Evolutionary conservation across 352 stramenopile genomes (phyloP).

Genomic region (Phytopythium delawarense): DNA sequence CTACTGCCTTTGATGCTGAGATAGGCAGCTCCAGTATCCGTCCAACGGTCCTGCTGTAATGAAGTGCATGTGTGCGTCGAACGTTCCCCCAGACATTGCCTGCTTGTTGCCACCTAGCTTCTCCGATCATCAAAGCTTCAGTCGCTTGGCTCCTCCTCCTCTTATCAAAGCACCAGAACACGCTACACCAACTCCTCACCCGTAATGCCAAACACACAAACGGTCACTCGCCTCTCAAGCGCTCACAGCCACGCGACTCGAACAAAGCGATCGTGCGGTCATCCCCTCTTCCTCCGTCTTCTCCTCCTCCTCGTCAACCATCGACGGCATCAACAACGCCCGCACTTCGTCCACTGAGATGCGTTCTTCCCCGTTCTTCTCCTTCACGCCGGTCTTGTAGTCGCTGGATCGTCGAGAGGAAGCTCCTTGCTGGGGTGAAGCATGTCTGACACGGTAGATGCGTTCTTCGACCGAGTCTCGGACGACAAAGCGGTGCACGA

Average conservation of each 20-base stretch:
- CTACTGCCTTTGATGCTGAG: background rate
- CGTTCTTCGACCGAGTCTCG: conserved; percentile 86
- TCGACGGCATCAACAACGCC: background rate
- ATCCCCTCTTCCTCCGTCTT: background rate
- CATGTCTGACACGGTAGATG: conserved; percentile 44
- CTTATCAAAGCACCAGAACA: too few relatives aligned
- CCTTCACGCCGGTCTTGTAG: background rate
- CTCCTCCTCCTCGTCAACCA: background rate
- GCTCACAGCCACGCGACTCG: background rate
- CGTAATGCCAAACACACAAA: background rate
- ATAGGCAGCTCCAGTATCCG: background rate
- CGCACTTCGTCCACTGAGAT: background rate
- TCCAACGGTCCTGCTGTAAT: background rate
- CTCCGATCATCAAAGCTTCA: too few relatives aligned
- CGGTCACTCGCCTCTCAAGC: background rate
- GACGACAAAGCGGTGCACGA: conserved; percentile 88
- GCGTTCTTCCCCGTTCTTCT: conserved; percentile 2
- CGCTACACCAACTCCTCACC: too few relatives aligned
- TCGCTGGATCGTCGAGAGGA: background rate
- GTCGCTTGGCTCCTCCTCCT: too few relatives aligned
- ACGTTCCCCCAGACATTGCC: too few relatives aligned
- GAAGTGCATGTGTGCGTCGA: too few relatives aligned
- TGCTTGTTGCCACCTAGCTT: too few relatives aligned
- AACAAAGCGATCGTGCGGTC: background rate
- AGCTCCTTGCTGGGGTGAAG: background rate